Conservation (phyloP, 495 filamentous ascomycete species). For the Xylaria acuta region DNA sequence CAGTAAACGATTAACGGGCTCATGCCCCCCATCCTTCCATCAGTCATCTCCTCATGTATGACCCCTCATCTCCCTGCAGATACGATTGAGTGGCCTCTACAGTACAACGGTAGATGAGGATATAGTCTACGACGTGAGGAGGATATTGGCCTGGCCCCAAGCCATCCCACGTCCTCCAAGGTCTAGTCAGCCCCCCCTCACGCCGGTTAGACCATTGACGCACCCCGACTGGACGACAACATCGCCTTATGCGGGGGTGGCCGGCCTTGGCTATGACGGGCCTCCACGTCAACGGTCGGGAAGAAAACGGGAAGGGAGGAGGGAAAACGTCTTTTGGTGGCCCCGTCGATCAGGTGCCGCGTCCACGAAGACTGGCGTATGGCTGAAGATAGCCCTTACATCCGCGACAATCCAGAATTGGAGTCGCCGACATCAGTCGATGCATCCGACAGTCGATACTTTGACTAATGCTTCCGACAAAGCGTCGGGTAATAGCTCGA, state of each 20-base stretch:
- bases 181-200: background rate
- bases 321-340: background rate
- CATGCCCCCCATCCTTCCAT: background rate
- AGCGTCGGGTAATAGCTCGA: background rate
- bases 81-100: background rate
- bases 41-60: background rate
- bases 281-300: constrained; percentile 8
- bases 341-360: background rate
- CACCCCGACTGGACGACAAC: background rate
- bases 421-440: background rate
- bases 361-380: background rate
- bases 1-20: background rate
- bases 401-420: background rate
- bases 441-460: background rate
- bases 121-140: background rate
- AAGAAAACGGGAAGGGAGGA: background rate
- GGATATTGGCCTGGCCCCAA: background rate
- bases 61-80: background rate
- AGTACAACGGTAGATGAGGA: background rate
- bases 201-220: background rate
- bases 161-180: constrained; percentile 11
- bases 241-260: background rate
- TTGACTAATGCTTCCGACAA: constrained; percentile 17
- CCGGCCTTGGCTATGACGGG: background rate
- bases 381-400: background rate